Evolutionary conservation across 257 asterid genomes (phyloP).

Genomic region (Primulina huaijiensis): DNA sequence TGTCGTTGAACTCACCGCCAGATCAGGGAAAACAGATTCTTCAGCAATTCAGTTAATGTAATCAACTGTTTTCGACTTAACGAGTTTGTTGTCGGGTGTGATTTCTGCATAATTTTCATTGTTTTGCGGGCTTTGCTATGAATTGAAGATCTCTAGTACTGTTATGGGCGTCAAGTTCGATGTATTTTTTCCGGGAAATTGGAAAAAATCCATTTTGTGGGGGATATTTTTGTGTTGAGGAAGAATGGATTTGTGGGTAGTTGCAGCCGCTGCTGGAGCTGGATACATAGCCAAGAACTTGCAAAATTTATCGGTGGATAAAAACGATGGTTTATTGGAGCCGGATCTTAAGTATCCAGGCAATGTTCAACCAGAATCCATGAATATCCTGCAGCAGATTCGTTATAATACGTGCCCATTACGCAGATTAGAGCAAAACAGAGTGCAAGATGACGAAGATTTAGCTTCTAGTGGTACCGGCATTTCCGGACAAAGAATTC

Average conservation of each 20-base stretch:
- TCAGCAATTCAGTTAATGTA: background rate
- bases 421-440: slow-evolving; percentile 40
- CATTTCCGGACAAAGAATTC: slow-evolving; percentile 15
- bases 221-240: background rate
- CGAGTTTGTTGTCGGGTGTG: background rate
- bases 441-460: slow-evolving; percentile 20
- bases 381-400: slow-evolving; percentile 54
- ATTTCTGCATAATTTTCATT: slow-evolving; percentile 16
- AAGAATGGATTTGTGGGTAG: slow-evolving; percentile 72
- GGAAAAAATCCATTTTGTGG: background rate
- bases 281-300: slow-evolving; percentile 60
- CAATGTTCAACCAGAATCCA: slow-evolving; percentile 37
- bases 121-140: slow-evolving; percentile 10
- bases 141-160: slow-evolving; percentile 1
- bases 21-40: background rate
- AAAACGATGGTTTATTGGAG: slow-evolving; percentile 31
- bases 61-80: slow-evolving; percentile 4
- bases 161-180: background rate
- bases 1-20: slow-evolving; percentile 9
- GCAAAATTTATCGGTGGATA: slow-evolving; percentile 44
- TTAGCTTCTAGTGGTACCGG: slow-evolving; percentile 23
- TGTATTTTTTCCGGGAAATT: slow-evolving; percentile 11
- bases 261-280: slow-evolving; percentile 87
- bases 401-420: slow-evolving; percentile 61
- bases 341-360: slow-evolving; percentile 28